phyloP scores from a whole-genome alignment of 208 protist genomes.

The Trypanosoma vivax region DNA sequence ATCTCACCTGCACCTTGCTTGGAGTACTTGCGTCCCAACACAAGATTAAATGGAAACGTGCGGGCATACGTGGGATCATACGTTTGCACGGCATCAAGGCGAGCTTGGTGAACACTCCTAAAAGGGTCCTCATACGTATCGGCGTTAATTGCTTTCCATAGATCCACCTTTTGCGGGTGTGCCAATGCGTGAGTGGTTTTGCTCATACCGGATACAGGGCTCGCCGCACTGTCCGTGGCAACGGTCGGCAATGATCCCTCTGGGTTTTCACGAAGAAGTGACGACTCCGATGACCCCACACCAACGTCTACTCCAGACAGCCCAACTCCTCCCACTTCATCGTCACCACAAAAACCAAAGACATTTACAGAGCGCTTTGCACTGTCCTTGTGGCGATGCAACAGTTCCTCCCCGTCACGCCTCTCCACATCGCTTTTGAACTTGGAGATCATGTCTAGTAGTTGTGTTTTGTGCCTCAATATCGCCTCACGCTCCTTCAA shows the following conservation, averaged over 20 bases:
- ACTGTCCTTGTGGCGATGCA: constrained; percentile 15
- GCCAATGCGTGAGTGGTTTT: neutral
- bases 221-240: neutral
- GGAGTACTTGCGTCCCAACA: constrained; percentile 65
- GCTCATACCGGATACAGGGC: neutral
- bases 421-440: constrained; percentile 65
- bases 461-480: constrained; percentile 34
- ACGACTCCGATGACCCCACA: too few species aligned
- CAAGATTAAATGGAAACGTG: constrained; percentile 37
- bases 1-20: constrained; percentile 52
- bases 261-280: neutral
- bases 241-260: neutral
- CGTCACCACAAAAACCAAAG: constrained; percentile 67
- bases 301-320: too few species aligned
- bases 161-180: constrained; percentile 22
- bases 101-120: constrained; percentile 72
- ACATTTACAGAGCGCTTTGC: constrained; percentile 25
- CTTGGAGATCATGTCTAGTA: constrained; percentile 61
- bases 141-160: constrained; percentile 52
- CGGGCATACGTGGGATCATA: constrained; percentile 65
- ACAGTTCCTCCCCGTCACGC: constrained; percentile 64
- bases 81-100: constrained; percentile 61
- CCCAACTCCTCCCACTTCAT: constrained; percentile 17
- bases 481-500: constrained; percentile 56
- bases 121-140: constrained; percentile 80